These are phyloP conservation scores for Stentor roeselii DNA, from an alignment of 73 alveolate species.

Conservation along the genomic window DNA sequence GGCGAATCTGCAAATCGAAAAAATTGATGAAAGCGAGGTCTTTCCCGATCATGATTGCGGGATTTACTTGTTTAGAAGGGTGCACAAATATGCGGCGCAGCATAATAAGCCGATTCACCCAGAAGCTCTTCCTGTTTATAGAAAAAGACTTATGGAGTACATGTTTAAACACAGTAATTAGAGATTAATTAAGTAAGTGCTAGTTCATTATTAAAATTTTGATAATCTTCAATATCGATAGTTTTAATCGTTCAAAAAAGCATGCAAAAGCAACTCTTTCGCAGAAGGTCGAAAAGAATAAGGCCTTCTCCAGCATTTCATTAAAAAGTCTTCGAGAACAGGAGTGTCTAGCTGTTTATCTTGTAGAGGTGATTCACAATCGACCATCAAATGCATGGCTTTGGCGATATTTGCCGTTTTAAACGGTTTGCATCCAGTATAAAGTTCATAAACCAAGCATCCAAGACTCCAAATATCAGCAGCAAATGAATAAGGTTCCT, in stretches of 20 bases:
- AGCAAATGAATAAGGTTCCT: conserved; percentile 59
- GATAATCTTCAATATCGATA: background rate
- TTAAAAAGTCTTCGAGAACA: conserved; percentile 12
- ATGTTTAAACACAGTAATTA: no score
- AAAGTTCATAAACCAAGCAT: conserved; percentile 76
- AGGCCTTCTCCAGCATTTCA: conserved; percentile 28
- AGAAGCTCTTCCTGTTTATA: no score
- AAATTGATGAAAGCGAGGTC: no score
- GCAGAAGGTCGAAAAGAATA: conserved; percentile 24
- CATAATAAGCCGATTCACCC: no score
- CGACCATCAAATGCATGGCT: conserved; percentile 17
- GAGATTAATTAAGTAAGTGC: no score
- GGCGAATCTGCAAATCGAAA: no score
- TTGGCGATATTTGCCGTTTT: background rate
- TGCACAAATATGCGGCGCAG: no score
- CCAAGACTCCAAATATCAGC: conserved; percentile 91
- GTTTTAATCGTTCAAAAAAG: background rate
- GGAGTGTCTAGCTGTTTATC: background rate
- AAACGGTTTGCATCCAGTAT: conserved; percentile 26
- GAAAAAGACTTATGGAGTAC: no score
- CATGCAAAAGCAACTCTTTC: background rate
- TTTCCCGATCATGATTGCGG: no score
- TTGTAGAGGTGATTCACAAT: background rate
- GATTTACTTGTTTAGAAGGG: no score
- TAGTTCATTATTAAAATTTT: no score